phyloP scores from a whole-genome alignment of 2,329 filamentous ascomycete genomes.

The Ophiocordyceps camponoti-leonardi region DNA sequence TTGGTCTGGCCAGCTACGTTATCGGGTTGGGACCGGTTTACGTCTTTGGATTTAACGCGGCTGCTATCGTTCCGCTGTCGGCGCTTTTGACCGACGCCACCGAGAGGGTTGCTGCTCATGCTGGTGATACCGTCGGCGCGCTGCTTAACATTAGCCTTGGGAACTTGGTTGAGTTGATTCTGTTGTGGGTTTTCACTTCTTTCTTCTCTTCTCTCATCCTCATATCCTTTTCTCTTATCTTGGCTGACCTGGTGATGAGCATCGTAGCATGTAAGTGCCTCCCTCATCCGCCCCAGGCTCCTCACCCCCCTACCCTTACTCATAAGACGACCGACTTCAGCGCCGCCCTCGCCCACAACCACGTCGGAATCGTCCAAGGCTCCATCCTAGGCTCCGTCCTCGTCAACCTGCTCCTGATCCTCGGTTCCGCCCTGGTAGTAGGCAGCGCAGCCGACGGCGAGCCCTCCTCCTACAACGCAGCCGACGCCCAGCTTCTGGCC shows the following conservation, averaged over 20 bases:
- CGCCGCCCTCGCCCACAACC: slow-evolving; percentile 33
- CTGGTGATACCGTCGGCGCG: slow-evolving; percentile 41
- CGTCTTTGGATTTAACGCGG: slow-evolving; percentile 41
- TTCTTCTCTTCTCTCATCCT: slow-evolving; percentile 5
- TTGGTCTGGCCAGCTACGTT: slow-evolving; percentile 41
- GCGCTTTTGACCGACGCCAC: slow-evolving; percentile 40
- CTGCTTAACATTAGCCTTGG: slow-evolving; percentile 45
- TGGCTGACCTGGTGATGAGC: not conserved
- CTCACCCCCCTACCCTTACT: not conserved
- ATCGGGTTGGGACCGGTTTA: slow-evolving; percentile 16
- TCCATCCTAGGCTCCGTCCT: slow-evolving; percentile 61
- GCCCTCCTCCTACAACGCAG: slow-evolving; percentile 25
- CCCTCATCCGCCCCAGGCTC: not conserved
- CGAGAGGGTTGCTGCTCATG: slow-evolving; percentile 36
- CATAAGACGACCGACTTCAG: slow-evolving; percentile 15
- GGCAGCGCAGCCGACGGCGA: slow-evolving; percentile 53
- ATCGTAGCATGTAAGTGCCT: slow-evolving; percentile 15
- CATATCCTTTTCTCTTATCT: slow-evolving; percentile 5
- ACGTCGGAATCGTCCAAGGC: slow-evolving; percentile 61
- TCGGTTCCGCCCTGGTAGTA: slow-evolving; percentile 58
- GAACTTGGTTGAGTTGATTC: slow-evolving; percentile 45
- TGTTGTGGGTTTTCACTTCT: slow-evolving; percentile 26
- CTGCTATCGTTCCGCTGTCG: slow-evolving; percentile 42
- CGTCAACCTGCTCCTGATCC: slow-evolving; percentile 58
- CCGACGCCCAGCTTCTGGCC: slow-evolving; percentile 17